Conservation (phyloP, 495 filamentous ascomycete genomes). For the Penicillium diatomitis region DNA sequence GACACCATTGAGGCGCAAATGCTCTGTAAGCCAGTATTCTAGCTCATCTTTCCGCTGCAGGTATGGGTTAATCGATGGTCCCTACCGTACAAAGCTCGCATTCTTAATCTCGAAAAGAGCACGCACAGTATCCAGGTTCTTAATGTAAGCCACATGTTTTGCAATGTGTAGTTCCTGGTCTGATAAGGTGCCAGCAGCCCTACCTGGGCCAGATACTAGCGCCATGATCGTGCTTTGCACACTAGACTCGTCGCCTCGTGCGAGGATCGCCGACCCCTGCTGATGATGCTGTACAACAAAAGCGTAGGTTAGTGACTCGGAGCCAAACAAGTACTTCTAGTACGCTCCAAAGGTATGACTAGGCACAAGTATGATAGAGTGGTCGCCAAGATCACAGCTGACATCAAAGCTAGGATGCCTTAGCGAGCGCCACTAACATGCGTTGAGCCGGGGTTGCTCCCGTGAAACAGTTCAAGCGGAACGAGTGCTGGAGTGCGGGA, state of each 20-base stretch:
- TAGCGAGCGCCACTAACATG: conserved; percentile 1
- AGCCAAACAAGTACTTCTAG: conserved; percentile 4
- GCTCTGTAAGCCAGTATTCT: conserved; percentile 95
- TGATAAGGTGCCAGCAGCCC: conserved; percentile 42
- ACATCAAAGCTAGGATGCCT: conserved; percentile 11
- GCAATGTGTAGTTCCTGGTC: conserved; percentile 49
- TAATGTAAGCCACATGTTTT: conserved; percentile 87
- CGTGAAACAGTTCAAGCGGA: neutral
- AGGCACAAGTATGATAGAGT: neutral
- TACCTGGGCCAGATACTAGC: conserved; percentile 52
- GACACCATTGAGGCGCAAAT: conserved; percentile 85
- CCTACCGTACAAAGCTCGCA: conserved; percentile 1
- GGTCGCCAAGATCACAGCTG: conserved; percentile 11
- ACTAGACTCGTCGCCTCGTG: too few species aligned
- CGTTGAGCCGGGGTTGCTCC: conserved; percentile 8
- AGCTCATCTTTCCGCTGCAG: conserved; percentile 77
- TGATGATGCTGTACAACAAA: too few species aligned
- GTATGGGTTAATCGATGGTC: conserved; percentile 24
- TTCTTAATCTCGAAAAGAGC: conserved; percentile 13
- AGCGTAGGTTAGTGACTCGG: conserved; percentile 7
- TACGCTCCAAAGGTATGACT: neutral
- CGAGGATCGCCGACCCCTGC: too few species aligned
- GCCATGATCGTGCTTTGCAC: conserved; percentile 35
- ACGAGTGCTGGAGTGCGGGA: too few species aligned
- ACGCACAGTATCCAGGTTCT: conserved; percentile 78